A percentile compares a stretch with the other conserved stretches of the same genome.
These are phyloP conservation scores for Chalara sp. DNA, from an alignment of 2,329 filamentous ascomycete species.

Conservation along the genomic window DNA sequence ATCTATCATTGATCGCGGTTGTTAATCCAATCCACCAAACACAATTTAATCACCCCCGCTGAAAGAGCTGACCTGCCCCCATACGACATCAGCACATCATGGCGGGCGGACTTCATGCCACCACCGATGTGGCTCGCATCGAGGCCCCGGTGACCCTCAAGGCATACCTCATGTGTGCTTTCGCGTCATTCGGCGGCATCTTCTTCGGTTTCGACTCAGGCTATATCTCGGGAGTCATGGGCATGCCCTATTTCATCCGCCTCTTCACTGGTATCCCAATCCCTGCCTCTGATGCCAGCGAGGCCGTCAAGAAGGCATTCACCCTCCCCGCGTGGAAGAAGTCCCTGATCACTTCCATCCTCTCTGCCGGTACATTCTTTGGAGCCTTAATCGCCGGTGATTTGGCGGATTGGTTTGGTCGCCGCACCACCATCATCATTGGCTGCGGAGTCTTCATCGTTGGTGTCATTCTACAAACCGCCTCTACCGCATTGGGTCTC, in stretches of 20 bases:
- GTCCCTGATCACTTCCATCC: constrained; percentile 60
- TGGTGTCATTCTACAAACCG: constrained; percentile 56
- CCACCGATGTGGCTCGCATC: constrained; percentile 59
- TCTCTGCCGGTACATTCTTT: constrained; percentile 74
- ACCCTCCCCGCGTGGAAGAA: constrained; percentile 39
- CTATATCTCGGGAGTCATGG: constrained; percentile 56
- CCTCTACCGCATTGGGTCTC: constrained; percentile 39
- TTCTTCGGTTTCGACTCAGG: constrained; percentile 65
- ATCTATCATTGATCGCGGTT: no score
- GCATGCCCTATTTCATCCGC: constrained; percentile 38
- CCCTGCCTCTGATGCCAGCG: constrained; percentile 11
- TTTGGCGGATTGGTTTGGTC: constrained; percentile 66
- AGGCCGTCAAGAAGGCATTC: constrained; percentile 14
- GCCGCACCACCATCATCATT: constrained; percentile 61
- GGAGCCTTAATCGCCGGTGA: constrained; percentile 74
- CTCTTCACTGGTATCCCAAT: constrained; percentile 17
- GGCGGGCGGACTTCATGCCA: constrained; percentile 6
- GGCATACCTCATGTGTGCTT: constrained; percentile 64
- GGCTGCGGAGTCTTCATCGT: constrained; percentile 63
- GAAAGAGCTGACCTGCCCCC: no score
- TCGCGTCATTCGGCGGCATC: constrained; percentile 59
- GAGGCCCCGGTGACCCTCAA: constrained; percentile 64
- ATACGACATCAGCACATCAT: not conserved
- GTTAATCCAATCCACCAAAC: no score
- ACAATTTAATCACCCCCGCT: no score